phyloP scores from a whole-genome alignment of 805 yeast genomes.

The Cyberlindnera samutprakarnensis region DNA sequence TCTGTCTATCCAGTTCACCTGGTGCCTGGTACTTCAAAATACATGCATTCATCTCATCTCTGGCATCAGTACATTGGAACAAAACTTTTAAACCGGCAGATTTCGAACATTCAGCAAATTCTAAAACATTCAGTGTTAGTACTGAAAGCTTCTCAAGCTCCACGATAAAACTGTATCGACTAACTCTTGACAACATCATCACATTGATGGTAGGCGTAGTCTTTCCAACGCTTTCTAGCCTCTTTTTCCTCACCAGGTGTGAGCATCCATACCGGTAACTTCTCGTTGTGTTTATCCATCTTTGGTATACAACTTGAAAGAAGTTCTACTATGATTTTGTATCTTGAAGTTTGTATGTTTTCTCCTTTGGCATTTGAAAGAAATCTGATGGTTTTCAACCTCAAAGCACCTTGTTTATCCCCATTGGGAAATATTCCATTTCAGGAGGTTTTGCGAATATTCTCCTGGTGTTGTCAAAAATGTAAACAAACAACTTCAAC shows the following conservation, averaged over 20 bases:
- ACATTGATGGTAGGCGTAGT: slow-evolving; percentile 56
- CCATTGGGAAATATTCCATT: too few relatives aligned
- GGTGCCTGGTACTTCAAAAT: slow-evolving; percentile 51
- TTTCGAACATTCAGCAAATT: slow-evolving; percentile 61
- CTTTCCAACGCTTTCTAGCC: slow-evolving; percentile 64
- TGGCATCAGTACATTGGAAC: slow-evolving; percentile 54
- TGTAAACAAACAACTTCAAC: too few relatives aligned
- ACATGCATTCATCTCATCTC: slow-evolving; percentile 55
- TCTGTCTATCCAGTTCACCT: slow-evolving; percentile 60
- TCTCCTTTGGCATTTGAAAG: too few relatives aligned
- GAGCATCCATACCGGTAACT: slow-evolving; percentile 66
- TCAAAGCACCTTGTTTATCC: too few relatives aligned
- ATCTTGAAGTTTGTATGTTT: too few relatives aligned
- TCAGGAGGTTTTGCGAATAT: too few relatives aligned
- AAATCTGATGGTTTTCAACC: too few relatives aligned
- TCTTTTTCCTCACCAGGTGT: slow-evolving; percentile 72
- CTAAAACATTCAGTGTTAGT: slow-evolving; percentile 50
- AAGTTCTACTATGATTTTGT: too few relatives aligned
- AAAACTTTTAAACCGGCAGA: slow-evolving; percentile 56
- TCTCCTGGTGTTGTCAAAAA: too few relatives aligned
- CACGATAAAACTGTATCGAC: slow-evolving; percentile 31
- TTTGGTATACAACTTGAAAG: too few relatives aligned
- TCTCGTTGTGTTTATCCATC: slow-evolving; percentile 24
- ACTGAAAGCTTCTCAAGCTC: slow-evolving; percentile 14
- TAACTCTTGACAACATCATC: slow-evolving; percentile 59